Evolutionary conservation across 768 basidiomycete species (phyloP), one percentile per base, ranked within the genome.

Genomic region (Tulasnella sp.): DNA sequence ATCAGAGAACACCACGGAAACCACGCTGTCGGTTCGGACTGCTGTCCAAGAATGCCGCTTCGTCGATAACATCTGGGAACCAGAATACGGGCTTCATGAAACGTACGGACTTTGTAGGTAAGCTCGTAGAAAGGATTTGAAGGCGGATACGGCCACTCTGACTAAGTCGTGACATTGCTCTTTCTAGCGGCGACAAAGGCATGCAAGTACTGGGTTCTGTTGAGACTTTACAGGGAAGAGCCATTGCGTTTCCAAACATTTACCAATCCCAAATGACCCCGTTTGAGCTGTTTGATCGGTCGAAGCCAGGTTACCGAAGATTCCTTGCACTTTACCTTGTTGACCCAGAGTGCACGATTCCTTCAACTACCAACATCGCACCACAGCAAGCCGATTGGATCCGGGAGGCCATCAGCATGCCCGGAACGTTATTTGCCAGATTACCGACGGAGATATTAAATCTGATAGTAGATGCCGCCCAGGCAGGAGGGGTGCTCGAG

Each of bases 321-420:
- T 83, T 89, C 22, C 80, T 91, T 28, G 85, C 85, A 41, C 87
- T 91, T 81, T 88, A 86, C 83, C 87, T 92, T n/a, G 86, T 90
- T 72, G 87, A 88, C 76, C 88, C 88, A 2, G 80, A 83, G 12
- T 50, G 83, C 40, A 86, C 86, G 7, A 85, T 89, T 7, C 83
- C 87, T 1, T 89, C 89, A 0, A 90, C 90, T 0, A 81, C 87
- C 7, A 76, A 81, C 2, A 89, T 91, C 40, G 85, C 88, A 18
- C 90, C 90, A 28, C 91, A 92, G 83, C 90, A 90, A 82, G 84
- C 85, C 77, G 83, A 83, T 9, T 90, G 89, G 90, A 86, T 88
- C 7, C 83, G 82, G n/a, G 83, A 84, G 20, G 88, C 86, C 4
- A 64, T 90, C 46, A 42, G 73, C n/a, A 48, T 46, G 37, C 3